These are phyloP conservation scores for Leccinellum albellum DNA, from an alignment of 768 basidiomycete genomes.

Conservation along the genomic window DNA sequence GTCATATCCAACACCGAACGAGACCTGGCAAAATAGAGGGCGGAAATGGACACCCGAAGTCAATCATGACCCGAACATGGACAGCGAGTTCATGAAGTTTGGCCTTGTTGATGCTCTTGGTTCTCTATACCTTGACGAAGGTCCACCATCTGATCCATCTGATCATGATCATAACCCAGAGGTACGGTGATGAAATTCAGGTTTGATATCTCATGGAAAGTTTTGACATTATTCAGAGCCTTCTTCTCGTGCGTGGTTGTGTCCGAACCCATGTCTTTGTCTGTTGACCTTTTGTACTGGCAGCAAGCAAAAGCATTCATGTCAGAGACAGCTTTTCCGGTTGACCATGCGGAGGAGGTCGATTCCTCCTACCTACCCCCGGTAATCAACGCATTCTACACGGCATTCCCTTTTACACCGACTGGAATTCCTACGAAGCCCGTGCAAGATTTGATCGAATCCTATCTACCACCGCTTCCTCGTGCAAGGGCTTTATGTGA, in stretches of 20 bases:
- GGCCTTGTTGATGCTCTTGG: conserved; percentile 37
- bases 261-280: not conserved
- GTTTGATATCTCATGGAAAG: conserved; percentile 3
- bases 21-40: conserved; percentile 16
- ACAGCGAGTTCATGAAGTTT: conserved; percentile 11
- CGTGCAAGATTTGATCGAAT: conserved; percentile 41
- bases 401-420: conserved; percentile 45
- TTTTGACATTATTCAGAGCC: conserved; percentile 29
- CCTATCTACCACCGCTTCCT: conserved; percentile 42
- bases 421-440: conserved; percentile 31
- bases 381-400: conserved; percentile 41
- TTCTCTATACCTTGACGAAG: conserved; percentile 43
- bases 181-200: conserved; percentile 30
- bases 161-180: conserved; percentile 49
- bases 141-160: conserved; percentile 7
- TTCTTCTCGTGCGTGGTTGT: conserved; percentile 37
- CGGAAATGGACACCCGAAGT: conserved; percentile 29
- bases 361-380: conserved; percentile 44
- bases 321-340: conserved; percentile 1
- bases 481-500: conserved; percentile 43
- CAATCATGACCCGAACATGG: not conserved
- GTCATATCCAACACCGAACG: conserved; percentile 42
- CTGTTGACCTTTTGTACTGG: not conserved
- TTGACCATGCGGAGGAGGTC: conserved; percentile 32
- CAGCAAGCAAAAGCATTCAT: conserved; percentile 11